Base-by-base conservation (phyloP, 1,284 basidiomycete species). In the Serendipita sp. region DNA sequence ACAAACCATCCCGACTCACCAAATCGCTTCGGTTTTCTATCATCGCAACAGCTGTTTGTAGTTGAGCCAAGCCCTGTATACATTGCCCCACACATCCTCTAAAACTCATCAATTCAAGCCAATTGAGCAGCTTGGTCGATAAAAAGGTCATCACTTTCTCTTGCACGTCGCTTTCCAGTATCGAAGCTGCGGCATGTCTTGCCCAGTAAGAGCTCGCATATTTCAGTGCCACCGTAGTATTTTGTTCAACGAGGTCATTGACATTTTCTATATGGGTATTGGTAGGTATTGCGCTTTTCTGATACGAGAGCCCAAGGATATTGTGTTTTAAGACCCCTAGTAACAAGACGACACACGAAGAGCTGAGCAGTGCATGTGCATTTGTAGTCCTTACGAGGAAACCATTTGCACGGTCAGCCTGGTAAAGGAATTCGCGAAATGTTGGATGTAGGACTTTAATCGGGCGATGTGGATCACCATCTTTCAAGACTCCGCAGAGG, bases 241-340 rank as follows among this genome's bases (percentile, higher is more conserved):
- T 49, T 10, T 62, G 41, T n/a, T 63, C 32, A 44, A 72, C 60
- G 26, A 61, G 62, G 12, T 61, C 45, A 0, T 60, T 22, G 17
- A 71, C 64, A 32, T n/a, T 32, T 4, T 30, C n/a, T 4, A 58
- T 34, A n/a, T 32, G 29, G 29, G 22, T 32, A 26, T 58, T 58
- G 53, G 34, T 4, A n/a, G 53, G 29, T 30, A 32, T 22, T 72
- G n/a, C 72, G 72, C 62, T 73, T n/a, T 58, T 32, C 10, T 22
- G 15, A n/a, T n/a, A n/a, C 26, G 1, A 8, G 10, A 58, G 4
- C 17, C 53, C 32, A 58, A 22, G 32, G 17, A 58, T 22, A 34
- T 58, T 32, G 53, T n/a, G 34, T 29, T 58, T 58, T 8, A 58
- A 26, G 22, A 22, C 53, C 17, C 10, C n/a, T n/a, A 22, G 4